Evolutionary conservation across 257 asterid species (phyloP).

Genomic region (Fraxinus cuspidata): DNA sequence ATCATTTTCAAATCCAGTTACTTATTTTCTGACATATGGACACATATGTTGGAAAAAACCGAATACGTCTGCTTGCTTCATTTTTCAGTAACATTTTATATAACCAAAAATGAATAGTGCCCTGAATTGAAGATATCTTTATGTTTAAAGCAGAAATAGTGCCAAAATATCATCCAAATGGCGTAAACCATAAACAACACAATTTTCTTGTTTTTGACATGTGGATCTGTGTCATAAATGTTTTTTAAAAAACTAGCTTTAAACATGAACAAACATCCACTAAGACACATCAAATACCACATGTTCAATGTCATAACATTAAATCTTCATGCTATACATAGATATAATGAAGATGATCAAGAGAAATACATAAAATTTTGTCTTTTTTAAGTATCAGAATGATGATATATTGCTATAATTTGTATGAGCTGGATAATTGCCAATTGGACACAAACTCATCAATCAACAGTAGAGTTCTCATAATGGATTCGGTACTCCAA

Average conservation of each 20-base stretch:
- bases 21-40: not conserved
- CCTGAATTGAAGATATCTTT: not conserved
- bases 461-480: not conserved
- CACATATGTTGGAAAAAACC: not conserved
- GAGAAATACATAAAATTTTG: not conserved
- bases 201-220: not conserved
- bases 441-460: not conserved
- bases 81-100: not conserved
- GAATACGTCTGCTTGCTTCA: not conserved
- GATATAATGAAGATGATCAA: conserved; percentile 1
- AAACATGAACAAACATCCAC: too few species aligned
- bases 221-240: not conserved
- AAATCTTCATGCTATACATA: not conserved
- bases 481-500: not conserved
- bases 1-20: not conserved
- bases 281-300: not conserved
- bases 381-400: not conserved
- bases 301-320: not conserved
- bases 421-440: not conserved
- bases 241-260: too few species aligned
- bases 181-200: not conserved
- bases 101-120: not conserved
- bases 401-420: not conserved
- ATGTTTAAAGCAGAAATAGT: not conserved
- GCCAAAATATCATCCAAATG: not conserved